These are phyloP conservation scores for Metschnikowia amazonensis DNA, from an alignment of 805 yeast genomes.

Conservation along the genomic window DNA sequence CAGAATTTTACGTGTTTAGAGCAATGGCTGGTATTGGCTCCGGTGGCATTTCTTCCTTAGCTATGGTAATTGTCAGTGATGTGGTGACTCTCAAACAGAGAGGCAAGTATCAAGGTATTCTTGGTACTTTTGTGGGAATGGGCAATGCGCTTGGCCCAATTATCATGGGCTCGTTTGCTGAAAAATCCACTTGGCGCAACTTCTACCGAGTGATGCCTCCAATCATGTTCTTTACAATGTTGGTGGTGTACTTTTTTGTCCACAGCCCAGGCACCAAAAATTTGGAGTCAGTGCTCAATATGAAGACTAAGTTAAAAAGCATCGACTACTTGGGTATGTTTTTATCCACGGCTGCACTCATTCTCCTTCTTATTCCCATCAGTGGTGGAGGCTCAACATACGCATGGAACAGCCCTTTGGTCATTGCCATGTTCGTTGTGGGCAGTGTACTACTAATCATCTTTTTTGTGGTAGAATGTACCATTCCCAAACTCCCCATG, in stretches of 20 bases:
- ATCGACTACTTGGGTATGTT: conserved; percentile 54
- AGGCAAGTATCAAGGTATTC: conserved; percentile 51
- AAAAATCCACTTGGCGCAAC: conserved; percentile 48
- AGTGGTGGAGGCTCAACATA: conserved; percentile 60
- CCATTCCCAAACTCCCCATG: conserved; percentile 49
- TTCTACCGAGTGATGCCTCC: conserved; percentile 50
- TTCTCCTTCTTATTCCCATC: conserved; percentile 51
- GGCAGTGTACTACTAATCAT: conserved; percentile 33
- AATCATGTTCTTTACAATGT: conserved; percentile 29
- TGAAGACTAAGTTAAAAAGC: conserved; percentile 36
- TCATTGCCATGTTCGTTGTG: conserved; percentile 32
- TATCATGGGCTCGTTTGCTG: conserved; percentile 48
- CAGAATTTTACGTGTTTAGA: conserved; percentile 45
- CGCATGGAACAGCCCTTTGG: conserved; percentile 47
- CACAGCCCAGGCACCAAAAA: conserved; percentile 30
- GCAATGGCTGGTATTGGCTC: conserved; percentile 59
- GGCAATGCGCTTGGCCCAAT: conserved; percentile 58
- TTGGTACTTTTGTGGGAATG: conserved; percentile 48
- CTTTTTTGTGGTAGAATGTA: conserved; percentile 51
- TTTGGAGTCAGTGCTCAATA: conserved; percentile 26
- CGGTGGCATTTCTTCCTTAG: conserved; percentile 51
- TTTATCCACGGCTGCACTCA: conserved; percentile 44
- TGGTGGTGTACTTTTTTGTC: conserved; percentile 31
- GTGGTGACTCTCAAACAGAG: conserved; percentile 51
- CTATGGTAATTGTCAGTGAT: conserved; percentile 53